Base-by-base conservation (phyloP, 768 basidiomycete species). In the Auriscalpium vulgare region DNA sequence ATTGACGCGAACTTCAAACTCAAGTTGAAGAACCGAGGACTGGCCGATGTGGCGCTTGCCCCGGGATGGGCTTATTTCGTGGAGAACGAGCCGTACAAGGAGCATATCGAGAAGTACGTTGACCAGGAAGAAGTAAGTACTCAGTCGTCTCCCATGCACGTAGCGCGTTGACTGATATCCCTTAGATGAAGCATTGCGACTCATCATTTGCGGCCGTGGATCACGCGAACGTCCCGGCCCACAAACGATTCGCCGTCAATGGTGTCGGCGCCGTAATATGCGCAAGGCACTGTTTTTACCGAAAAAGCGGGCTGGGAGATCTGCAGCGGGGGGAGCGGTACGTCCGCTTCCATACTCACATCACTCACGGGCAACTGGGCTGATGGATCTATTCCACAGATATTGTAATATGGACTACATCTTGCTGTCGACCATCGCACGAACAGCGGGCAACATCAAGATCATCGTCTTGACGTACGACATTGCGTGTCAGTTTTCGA, bases 391-490 rank as follows among this genome's bases (percentile, higher is more conserved):
- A 13, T 17, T 7, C 23, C 29, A 29, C 10, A 53, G 51, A 10
- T 53, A 53, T 10, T 34, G 16, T 13, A 53, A 21, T 14, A 43
- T 45, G 37, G 51, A 43, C 10, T 53, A 21, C 38, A 11, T 53
- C 10, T 14, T 53, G 17, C 17, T 53, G n/a, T 29, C 35, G 35
- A 37, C 50, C 8, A 17, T 45, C 38, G 16, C 43, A 3, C 19
- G 16, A n/a, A 8, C 16, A 3, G 38, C 9, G 4, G 17, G 11
- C 8, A 23, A 16, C 8, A 23, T 29, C 37, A 4, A 21, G 21
- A 19, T 11, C 6, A 10, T 53, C 10, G 37, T 53, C 16, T 13
- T 53, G 17, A 19, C 51, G 11, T 70, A 70, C n/a, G n/a, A n/a
- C n/a, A n/a, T n/a, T n/a, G n/a, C n/a, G n/a, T n/a, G n/a, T n/a